Evolutionary conservation across 2,329 filamentous ascomycete genomes (phyloP).

Genomic region (Dendrostoma leiphaemia): DNA sequence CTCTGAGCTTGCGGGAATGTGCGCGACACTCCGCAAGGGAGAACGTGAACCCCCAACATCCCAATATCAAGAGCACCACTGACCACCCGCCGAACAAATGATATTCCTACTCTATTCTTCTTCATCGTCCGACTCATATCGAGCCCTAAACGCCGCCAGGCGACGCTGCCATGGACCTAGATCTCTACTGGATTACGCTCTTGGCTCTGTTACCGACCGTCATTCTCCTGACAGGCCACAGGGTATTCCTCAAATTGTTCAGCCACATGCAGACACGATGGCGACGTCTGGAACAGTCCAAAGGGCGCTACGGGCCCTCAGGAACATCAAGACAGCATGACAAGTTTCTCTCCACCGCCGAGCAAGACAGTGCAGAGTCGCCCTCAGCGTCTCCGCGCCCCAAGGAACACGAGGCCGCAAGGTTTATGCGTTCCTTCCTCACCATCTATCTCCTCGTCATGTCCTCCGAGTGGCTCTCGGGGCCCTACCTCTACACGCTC

Average conservation of each 20-base stretch:
- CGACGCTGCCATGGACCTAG: constrained; percentile 13
- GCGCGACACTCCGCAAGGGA: not conserved
- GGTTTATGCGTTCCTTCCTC: constrained; percentile 16
- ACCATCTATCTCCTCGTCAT: constrained; percentile 20
- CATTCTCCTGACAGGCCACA: constrained; percentile 11
- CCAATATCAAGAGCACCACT: no score
- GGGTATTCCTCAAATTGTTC: constrained; percentile 2
- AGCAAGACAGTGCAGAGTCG: not conserved
- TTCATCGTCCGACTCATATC: no score
- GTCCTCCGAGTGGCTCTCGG: constrained; percentile 20
- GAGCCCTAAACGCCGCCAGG: not conserved
- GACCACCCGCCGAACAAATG: no score
- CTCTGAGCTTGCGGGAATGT: not conserved
- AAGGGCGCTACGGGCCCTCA: no score
- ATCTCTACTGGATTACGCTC: constrained; percentile 21
- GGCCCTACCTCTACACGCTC: constrained; percentile 19
- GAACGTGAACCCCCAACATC: no score
- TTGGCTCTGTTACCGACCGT: constrained; percentile 18
- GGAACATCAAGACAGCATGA: no score
- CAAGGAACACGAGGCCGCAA: not conserved
- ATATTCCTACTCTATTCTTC: not conserved
- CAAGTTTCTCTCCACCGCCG: not conserved
- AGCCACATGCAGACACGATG: constrained; percentile 1
- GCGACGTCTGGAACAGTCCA: not conserved
- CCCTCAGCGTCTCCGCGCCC: not conserved